Evolutionary conservation across 495 filamentous ascomycete genomes (phyloP).

Genomic region (Penicillium crystallinum): DNA sequence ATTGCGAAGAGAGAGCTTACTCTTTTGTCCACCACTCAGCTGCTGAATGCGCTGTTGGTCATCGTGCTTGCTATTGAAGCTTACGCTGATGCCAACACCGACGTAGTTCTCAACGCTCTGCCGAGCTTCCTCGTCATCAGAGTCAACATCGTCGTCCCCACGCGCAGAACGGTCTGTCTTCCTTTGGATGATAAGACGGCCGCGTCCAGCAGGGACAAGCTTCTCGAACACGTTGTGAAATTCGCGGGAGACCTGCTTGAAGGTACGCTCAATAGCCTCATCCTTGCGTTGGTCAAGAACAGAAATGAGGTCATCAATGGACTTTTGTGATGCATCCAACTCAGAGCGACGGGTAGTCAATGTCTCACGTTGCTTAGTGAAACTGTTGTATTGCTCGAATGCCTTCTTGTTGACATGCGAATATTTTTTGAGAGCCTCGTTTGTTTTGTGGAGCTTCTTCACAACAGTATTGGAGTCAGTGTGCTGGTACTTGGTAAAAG

Average conservation of each 20-base stretch:
- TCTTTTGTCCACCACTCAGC: constrained; percentile 95
- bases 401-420: constrained; percentile 99
- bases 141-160: constrained; percentile 62
- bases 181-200: constrained; percentile 87
- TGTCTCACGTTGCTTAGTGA: constrained; percentile 83
- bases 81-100: constrained; percentile 95
- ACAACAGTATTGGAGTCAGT: constrained; percentile 73
- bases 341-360: constrained; percentile 77
- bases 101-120: constrained; percentile 90
- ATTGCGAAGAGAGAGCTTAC: constrained; percentile 42
- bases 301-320: constrained; percentile 81
- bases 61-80: constrained; percentile 96
- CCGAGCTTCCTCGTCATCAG: constrained; percentile 52
- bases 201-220: constrained; percentile 88
- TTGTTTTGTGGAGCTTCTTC: constrained; percentile 85
- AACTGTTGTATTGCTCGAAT: constrained; percentile 97
- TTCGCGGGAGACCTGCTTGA: constrained; percentile 92
- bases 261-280: constrained; percentile 87
- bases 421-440: constrained; percentile 92
- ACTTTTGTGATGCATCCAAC: constrained; percentile 72
- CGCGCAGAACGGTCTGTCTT: constrained; percentile 66
- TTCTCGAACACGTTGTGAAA: constrained; percentile 91
- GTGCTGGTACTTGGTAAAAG: constrained; percentile 84
- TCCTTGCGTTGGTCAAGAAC: constrained; percentile 95
- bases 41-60: constrained; percentile 98